Evolutionary conservation across 2,329 filamentous ascomycete genomes (phyloP), one percentile per base, ranked within the genome.

Genomic region (Lasiodiplodia theobromae): DNA sequence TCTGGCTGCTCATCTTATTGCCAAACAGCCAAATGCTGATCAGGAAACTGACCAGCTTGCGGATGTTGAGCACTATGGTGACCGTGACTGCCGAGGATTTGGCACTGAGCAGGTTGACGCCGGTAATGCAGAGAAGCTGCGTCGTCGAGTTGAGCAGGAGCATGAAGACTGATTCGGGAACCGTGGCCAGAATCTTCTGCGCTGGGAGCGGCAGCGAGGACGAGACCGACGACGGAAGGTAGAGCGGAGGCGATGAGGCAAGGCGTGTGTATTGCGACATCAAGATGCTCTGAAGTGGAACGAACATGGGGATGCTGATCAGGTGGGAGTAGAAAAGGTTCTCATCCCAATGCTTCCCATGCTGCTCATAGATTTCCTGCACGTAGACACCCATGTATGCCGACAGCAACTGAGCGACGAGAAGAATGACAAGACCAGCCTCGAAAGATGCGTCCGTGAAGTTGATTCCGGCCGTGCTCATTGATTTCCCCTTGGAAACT

Each of bases 371-470:
- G 0, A 94, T 93, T 72, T 94, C 89, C 78, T 99, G 94, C 0
- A 95, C 95, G 78, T 97, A 98, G 37, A 97, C 87, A 4, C 96
- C 96, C 91, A 98, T 97, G 75, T 94, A 91, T 25, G 96, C 94
- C 8, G 94, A 96, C 25, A 98, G 86, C 4, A 97, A 82, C 81
- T 99, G 96, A 1, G 96, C 96, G 47, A 96, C 78, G 56, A 97
- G 92, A 18, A 99, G 87, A 63, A 99, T 91, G 3, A 87, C 80
- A 14, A 99, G 90, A 3, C 96, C 96, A 6, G 87, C 89, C 68
- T 86, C 83, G 74, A 89, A 92, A 57, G 85, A 82, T 2, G 83
- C 78, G 56, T 81, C 80, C 5, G 72, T 75, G 38, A 74, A 63
- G 69, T 78, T 72, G 31, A 79, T 78, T 18, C 79, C 77, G 16